phyloP scores from a whole-genome alignment of 2,329 filamentous ascomycete genomes.

The Xylariaceae sp. region DNA sequence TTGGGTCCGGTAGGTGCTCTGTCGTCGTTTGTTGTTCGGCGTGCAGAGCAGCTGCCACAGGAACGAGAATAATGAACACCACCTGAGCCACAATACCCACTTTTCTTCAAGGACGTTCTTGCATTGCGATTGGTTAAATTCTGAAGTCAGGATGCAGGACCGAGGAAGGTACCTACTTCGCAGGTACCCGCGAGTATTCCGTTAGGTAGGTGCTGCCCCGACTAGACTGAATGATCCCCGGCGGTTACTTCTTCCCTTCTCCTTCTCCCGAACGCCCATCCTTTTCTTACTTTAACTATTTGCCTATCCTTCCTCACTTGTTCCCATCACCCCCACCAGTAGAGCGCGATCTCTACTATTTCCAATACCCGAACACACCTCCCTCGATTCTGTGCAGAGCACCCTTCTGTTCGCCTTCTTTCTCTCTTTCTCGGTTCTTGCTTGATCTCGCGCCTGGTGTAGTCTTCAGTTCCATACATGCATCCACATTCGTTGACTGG shows the following conservation, averaged over 20 bases:
- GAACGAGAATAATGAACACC: background rate
- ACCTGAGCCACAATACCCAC: background rate
- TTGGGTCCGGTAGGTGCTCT: no score
- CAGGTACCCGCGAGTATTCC: no score
- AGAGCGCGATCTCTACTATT: background rate
- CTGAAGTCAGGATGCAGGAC: background rate
- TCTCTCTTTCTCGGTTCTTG: background rate
- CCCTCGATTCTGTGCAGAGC: background rate
- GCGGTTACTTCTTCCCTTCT: slow-evolving; percentile 13
- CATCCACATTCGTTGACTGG: background rate
- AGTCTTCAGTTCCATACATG: no score
- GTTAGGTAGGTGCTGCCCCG: no score
- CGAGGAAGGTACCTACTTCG: no score
- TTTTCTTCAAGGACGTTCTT: background rate
- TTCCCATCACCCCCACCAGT: background rate
- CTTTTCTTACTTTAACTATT: slow-evolving; percentile 14
- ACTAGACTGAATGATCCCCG: no score
- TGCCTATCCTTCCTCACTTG: slow-evolving; percentile 3
- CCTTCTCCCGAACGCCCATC: slow-evolving; percentile 10
- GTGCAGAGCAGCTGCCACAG: no score
- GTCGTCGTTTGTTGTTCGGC: no score
- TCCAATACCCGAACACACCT: background rate
- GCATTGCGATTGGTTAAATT: slow-evolving; percentile 2
- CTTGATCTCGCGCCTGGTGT: background rate
- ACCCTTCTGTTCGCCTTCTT: background rate